phyloP scores from a whole-genome alignment of 257 asterid species.

The Striga asiatica region DNA sequence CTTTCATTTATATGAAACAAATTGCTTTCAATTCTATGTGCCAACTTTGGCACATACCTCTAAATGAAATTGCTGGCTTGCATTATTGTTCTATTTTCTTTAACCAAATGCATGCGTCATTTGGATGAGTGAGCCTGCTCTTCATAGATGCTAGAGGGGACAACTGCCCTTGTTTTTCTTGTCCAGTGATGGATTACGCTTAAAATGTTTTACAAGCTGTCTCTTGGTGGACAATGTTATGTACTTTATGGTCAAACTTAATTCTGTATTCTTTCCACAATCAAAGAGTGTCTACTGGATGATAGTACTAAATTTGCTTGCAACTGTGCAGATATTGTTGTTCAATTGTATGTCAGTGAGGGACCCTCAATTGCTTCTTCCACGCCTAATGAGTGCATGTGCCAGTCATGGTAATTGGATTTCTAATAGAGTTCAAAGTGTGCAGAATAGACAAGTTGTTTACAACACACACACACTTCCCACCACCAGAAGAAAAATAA shows the following conservation, averaged over 20 bases:
- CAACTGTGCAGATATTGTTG: constrained; percentile 70
- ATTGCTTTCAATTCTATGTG: neutral
- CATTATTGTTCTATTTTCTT: neutral
- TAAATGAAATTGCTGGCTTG: neutral
- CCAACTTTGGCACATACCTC: neutral
- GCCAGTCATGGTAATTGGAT: constrained; percentile 61
- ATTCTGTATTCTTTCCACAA: neutral
- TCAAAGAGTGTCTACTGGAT: constrained; percentile 5
- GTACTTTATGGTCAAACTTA: neutral
- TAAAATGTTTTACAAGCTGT: no score
- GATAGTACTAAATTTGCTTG: constrained; percentile 10
- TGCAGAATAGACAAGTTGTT: constrained; percentile 5
- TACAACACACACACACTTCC: neutral
- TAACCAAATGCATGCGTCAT: neutral
- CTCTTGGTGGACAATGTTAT: neutral
- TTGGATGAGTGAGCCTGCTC: neutral
- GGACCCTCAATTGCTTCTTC: constrained; percentile 90
- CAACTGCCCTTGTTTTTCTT: neutral
- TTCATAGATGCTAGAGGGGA: neutral
- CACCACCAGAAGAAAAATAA: neutral
- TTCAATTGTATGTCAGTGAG: constrained; percentile 97
- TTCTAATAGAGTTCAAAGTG: constrained; percentile 6
- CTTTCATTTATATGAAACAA: no score
- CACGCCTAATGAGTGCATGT: constrained; percentile 63
- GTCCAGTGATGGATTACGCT: neutral